Evolutionary conservation across 805 yeast species (phyloP), one percentile per base, ranked within the genome.

Genomic region (Nakazawaea siamensis): DNA sequence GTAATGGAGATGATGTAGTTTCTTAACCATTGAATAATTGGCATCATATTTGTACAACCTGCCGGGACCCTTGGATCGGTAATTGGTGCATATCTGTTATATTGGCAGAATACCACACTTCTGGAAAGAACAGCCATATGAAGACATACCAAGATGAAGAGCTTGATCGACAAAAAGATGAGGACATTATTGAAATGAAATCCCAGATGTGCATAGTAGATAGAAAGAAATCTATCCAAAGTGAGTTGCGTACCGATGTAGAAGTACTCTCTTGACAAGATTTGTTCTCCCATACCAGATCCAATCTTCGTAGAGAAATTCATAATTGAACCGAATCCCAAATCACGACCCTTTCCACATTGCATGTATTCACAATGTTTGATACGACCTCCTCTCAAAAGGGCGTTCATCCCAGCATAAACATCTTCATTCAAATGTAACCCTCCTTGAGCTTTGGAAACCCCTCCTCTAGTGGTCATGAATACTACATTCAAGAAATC

Each of bases 241-340:
- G 90, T 86, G 24, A 83, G 60, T 43, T 80, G 85, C 2, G 87
- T 76, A 1, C 88, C 82, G 42, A 83, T 63, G 50, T 82, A 81
- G 54, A 73, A 83, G 55, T 82, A 82, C 52, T 83, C 94, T 47
- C 94, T 66, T 4, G 90, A 81, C 38, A 83, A 64, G 73, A 81
- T 76, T 51, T 83, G 94, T 50, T 83, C 94, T 31, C 92, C 90
- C 94, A 83, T 83, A 40, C 92, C 94, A 36, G 92, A 85, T 31
- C 94, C 94, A 55, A 83, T 82, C 50, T 83, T 83, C 16, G 90
- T 79, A 5, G 84, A 80, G 58, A 83, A 83, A 54, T 80, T 82
- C 55, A 80, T 67, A 49, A 83, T 82, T 2, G 92, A 81, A 3
- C 85, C 83, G 56, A 83, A 82, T 4, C 94, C 92, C 50, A 83